These are phyloP conservation scores for Phenoliferia sp. DNA, from an alignment of 1,284 basidiomycete species.

Conservation along the genomic window DNA sequence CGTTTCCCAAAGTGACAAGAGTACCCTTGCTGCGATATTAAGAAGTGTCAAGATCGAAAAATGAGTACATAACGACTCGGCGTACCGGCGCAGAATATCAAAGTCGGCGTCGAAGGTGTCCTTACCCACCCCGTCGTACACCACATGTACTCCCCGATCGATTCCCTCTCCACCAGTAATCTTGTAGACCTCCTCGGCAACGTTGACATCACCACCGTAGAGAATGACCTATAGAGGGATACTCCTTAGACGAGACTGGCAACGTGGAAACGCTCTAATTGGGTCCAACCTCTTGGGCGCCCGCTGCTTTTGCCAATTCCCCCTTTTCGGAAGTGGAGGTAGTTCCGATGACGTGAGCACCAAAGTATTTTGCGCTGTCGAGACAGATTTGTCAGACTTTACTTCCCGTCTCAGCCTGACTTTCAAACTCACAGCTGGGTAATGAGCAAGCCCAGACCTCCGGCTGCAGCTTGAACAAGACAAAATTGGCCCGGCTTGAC, in stretches of 20 bases:
- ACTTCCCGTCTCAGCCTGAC: neutral
- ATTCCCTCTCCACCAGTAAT: conserved; percentile 73
- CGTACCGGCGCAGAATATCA: conserved; percentile 27
- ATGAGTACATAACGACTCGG: neutral
- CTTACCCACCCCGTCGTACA: conserved; percentile 92
- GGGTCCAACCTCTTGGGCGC: conserved; percentile 80
- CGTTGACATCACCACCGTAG: conserved; percentile 63
- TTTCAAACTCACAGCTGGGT: conserved; percentile 43
- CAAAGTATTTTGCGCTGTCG: conserved; percentile 44
- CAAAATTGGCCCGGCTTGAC: conserved; percentile 58
- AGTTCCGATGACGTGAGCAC: conserved; percentile 91
- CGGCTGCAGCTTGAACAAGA: conserved; percentile 80
- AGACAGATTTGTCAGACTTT: neutral
- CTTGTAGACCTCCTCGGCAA: conserved; percentile 50
- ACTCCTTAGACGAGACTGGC: too few relatives aligned
- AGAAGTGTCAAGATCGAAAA: neutral
- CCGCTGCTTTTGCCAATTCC: conserved; percentile 68
- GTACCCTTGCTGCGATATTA: conserved; percentile 37
- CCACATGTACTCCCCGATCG: conserved; percentile 51
- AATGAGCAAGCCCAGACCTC: conserved; percentile 56
- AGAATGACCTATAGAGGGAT: too few relatives aligned
- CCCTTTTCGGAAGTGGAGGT: conserved; percentile 82
- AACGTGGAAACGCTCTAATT: too few relatives aligned
- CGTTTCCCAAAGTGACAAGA: conserved; percentile 85
- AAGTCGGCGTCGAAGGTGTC: conserved; percentile 57